A percentile compares a stretch with the other conserved stretches of the same genome.
Evolutionary conservation across 176 grass and related monocot genomes (phyloP).

Genomic region (Cymbopogon citratus): DNA sequence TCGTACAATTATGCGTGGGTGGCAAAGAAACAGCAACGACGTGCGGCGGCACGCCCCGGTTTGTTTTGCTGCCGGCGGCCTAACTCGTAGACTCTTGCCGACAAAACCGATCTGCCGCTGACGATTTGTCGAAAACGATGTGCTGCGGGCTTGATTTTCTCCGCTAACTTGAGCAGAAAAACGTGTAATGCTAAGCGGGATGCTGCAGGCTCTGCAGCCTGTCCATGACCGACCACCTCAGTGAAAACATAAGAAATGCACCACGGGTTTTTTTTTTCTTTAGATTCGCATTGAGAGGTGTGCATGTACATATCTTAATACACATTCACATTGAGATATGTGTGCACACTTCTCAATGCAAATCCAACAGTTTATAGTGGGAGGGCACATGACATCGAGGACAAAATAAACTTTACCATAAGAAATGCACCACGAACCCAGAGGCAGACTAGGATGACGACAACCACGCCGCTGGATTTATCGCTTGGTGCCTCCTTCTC

Average conservation of each 20-base stretch:
- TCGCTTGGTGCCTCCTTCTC: too few species aligned
- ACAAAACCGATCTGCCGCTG: neutral
- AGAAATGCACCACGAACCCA: neutral
- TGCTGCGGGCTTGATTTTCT: neutral
- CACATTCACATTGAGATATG: too few species aligned
- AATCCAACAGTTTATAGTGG: too few species aligned
- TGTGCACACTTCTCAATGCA: too few species aligned
- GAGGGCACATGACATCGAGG: too few species aligned
- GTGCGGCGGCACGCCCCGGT: neutral
- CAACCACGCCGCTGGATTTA: too few species aligned
- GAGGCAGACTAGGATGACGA: neutral
- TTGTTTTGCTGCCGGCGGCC: neutral
- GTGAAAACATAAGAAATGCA: too few species aligned
- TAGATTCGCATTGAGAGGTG: too few species aligned
- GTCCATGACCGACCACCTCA: too few species aligned
- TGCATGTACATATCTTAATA: too few species aligned
- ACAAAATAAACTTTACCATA: too few species aligned
- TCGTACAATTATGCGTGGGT: neutral
- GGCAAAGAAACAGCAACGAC: neutral
- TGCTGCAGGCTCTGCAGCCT: neutral
- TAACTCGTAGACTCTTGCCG: neutral
- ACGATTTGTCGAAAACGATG: neutral
- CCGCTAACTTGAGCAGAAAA: neutral
- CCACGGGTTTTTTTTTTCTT: too few species aligned
- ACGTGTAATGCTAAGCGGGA: neutral